phyloP scores from a whole-genome alignment of 2,329 filamentous ascomycete species.

The Helotiales sp. region DNA sequence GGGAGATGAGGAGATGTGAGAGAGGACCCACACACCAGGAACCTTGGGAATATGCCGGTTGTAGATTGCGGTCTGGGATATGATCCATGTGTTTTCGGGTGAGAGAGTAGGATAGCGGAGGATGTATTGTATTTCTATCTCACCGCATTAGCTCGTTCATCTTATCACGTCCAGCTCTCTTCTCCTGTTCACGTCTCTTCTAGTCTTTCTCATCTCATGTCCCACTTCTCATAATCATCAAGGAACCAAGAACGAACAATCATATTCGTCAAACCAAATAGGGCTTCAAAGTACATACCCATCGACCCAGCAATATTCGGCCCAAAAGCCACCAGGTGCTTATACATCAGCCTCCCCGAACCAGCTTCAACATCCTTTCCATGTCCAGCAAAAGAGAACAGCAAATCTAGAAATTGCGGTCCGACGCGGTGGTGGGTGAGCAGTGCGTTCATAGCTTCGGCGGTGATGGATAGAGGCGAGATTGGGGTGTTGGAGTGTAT shows the following conservation, averaged over 20 bases:
- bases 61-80: neutral
- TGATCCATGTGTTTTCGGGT: neutral
- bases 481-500: neutral
- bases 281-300: neutral
- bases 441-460: neutral
- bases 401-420: neutral
- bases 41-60: neutral
- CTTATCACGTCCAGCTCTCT: too few species aligned
- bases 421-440: neutral
- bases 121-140: neutral
- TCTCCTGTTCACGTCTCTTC: too few species aligned
- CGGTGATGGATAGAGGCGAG: neutral
- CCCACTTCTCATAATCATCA: too few species aligned
- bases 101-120: neutral
- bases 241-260: too few species aligned
- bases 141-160: too few species aligned
- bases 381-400: neutral
- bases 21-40: neutral
- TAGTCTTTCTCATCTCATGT: too few species aligned
- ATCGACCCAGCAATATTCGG: neutral
- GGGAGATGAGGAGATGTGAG: neutral
- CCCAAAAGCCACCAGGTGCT: neutral
- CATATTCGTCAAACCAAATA: too few species aligned
- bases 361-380: neutral
- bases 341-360: neutral